These are phyloP conservation scores for Hemileccinum rubropunctum DNA, from an alignment of 768 basidiomycete genomes.

Conservation along the genomic window DNA sequence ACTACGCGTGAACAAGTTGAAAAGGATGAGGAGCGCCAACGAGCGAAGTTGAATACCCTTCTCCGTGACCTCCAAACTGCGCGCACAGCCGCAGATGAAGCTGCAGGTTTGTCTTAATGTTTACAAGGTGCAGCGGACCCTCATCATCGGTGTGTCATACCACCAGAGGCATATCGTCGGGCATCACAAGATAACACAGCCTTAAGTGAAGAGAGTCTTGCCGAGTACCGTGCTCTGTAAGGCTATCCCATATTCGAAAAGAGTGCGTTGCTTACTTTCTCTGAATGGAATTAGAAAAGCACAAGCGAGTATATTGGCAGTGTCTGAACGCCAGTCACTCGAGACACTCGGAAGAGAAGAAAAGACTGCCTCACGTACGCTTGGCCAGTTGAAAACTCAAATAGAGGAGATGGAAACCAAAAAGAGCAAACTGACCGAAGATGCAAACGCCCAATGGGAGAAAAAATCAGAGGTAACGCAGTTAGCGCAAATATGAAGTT, in stretches of 20 bases:
- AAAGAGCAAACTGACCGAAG: slow-evolving; percentile 53
- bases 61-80: slow-evolving; percentile 67
- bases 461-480: slow-evolving; percentile 55
- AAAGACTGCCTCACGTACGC: slow-evolving; percentile 64
- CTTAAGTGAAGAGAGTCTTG: slow-evolving; percentile 78
- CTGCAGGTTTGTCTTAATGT: slow-evolving; percentile 56
- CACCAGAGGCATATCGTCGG: slow-evolving; percentile 68
- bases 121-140: background rate
- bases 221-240: slow-evolving; percentile 60
- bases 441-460: slow-evolving; percentile 44
- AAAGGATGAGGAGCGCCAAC: slow-evolving; percentile 54
- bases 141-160: slow-evolving; percentile 10
- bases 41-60: slow-evolving; percentile 51
- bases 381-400: slow-evolving; percentile 66
- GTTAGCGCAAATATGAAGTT: too few species aligned
- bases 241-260: background rate
- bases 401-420: slow-evolving; percentile 62
- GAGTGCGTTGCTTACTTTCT: slow-evolving; percentile 1
- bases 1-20: slow-evolving; percentile 60
- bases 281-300: slow-evolving; percentile 57
- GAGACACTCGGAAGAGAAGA: slow-evolving; percentile 81
- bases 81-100: slow-evolving; percentile 66
- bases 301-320: slow-evolving; percentile 71
- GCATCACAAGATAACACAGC: slow-evolving; percentile 73
- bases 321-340: slow-evolving; percentile 83